phyloP scores from a whole-genome alignment of 805 yeast species.

The Candida broadrunensis region DNA sequence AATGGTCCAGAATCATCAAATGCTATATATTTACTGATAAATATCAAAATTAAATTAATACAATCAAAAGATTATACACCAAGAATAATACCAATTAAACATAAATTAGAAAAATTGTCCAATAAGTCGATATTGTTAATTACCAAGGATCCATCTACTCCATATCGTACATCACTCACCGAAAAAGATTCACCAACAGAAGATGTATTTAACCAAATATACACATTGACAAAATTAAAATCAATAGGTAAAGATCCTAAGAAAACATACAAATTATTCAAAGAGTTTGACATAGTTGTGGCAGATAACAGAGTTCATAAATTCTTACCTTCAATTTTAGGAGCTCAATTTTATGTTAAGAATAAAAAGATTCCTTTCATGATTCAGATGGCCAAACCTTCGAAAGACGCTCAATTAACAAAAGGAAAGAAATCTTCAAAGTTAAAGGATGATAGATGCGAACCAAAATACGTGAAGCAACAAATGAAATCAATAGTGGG shows the following conservation, averaged over 20 bases:
- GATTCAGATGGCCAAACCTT: conserved; percentile 54
- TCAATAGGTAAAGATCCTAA: conserved; percentile 42
- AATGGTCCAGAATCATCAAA: background rate
- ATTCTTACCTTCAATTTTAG: conserved; percentile 55
- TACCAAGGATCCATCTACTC: conserved; percentile 70
- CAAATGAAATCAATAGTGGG: conserved; percentile 65
- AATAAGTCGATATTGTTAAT: conserved; percentile 56
- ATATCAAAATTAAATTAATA: conserved; percentile 25
- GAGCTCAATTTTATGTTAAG: conserved; percentile 58
- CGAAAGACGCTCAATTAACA: conserved; percentile 28
- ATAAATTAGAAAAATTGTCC: conserved; percentile 47
- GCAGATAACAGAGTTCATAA: conserved; percentile 69
- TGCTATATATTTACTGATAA: conserved; percentile 30
- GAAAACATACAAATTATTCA: conserved; percentile 45
- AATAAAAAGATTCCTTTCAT: conserved; percentile 67
- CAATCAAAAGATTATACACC: conserved; percentile 38
- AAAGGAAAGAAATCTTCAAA: conserved; percentile 33
- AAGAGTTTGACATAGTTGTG: conserved; percentile 64
- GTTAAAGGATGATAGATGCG: conserved; percentile 57
- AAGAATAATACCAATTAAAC: conserved; percentile 48
- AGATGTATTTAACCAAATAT: conserved; percentile 58
- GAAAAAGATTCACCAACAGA: conserved; percentile 53
- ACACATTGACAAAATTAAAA: conserved; percentile 57
- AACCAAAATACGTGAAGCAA: conserved; percentile 57
- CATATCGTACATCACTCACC: conserved; percentile 49